Evolutionary conservation across 2,329 filamentous ascomycete species (phyloP).

Genomic region (Bipolaris oryzae): DNA sequence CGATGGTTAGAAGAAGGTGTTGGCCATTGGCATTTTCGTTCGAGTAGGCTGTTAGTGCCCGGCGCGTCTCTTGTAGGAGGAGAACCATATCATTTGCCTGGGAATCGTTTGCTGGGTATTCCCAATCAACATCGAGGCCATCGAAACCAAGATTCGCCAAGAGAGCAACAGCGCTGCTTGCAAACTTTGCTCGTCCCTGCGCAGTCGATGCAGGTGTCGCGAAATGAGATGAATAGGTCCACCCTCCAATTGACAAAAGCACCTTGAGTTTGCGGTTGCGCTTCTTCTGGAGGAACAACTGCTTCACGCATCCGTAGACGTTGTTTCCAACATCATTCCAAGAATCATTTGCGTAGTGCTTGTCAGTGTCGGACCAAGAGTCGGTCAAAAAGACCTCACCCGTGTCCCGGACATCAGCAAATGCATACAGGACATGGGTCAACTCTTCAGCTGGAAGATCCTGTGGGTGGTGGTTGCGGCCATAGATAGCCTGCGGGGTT

Average conservation of each 20-base stretch:
- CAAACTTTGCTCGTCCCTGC: conserved; percentile 40
- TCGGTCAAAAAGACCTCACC: conserved; percentile 49
- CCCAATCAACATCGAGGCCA: conserved; percentile 49
- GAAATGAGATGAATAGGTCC: conserved; percentile 49
- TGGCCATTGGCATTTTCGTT: conserved; percentile 45
- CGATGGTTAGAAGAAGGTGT: conserved; percentile 55
- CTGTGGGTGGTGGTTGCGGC: conserved; percentile 45
- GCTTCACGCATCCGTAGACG: conserved; percentile 48
- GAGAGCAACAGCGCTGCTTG: conserved; percentile 41
- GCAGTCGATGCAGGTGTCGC: conserved; percentile 40
- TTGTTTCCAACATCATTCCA: conserved; percentile 50
- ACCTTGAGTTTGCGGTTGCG: conserved; percentile 46
- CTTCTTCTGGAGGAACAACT: conserved; percentile 47
- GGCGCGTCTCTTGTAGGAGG: conserved; percentile 38
- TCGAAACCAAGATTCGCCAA: conserved; percentile 46
- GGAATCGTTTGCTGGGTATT: conserved; percentile 40
- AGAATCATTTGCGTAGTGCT: conserved; percentile 47
- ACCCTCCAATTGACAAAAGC: conserved; percentile 48
- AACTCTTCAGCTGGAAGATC: conserved; percentile 42
- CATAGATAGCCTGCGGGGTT: conserved; percentile 45
- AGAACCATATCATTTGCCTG: conserved; percentile 45
- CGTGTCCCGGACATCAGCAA: conserved; percentile 47
- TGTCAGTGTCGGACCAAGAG: conserved; percentile 46
- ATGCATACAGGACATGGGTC: conserved; percentile 49
- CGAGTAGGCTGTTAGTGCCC: conserved; percentile 52